A percentile compares a stretch with the other conserved stretches of the same genome.
Evolutionary conservation across 2,329 filamentous ascomycete genomes (phyloP).

Genomic region (Claviceps sp.): DNA sequence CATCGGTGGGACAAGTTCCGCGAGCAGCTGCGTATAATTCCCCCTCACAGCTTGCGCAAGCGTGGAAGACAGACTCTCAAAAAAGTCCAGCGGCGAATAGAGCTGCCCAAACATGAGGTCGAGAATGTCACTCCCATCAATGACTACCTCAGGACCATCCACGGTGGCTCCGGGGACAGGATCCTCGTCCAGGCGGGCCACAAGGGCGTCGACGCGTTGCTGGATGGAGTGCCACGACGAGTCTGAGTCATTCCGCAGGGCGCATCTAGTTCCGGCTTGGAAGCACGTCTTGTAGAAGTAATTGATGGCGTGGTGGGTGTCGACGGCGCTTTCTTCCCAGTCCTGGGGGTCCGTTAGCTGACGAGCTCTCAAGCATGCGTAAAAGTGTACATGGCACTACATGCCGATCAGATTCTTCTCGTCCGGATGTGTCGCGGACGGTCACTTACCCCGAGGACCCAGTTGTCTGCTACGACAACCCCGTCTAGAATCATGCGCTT

Average conservation of each 20-base stretch:
- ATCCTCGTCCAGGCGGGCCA: constrained; percentile 9
- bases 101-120: constrained; percentile 12
- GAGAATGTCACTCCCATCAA: constrained; percentile 13
- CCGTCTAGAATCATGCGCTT: constrained; percentile 24
- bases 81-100: constrained; percentile 15
- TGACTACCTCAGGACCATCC: constrained; percentile 7
- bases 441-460: constrained; percentile 14
- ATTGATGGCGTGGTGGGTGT: constrained; percentile 16
- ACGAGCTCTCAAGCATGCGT: too few relatives aligned
- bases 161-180: constrained; percentile 12
- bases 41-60: constrained; percentile 2
- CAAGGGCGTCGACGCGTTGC: constrained; percentile 13
- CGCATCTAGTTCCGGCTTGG: constrained; percentile 6
- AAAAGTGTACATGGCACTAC: too few relatives aligned
- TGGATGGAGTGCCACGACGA: constrained; percentile 5
- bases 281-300: constrained; percentile 20
- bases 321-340: constrained; percentile 18
- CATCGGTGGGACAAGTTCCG: not conserved
- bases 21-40: not conserved
- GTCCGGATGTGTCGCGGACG: not conserved
- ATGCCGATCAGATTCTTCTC: too few relatives aligned
- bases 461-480: constrained; percentile 19
- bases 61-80: constrained; percentile 1
- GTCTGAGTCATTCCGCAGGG: constrained; percentile 1
- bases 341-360: constrained; percentile 1